Conservation (phyloP, 2,329 filamentous ascomycete genomes). For the Zymoseptoria pseudotritici region DNA sequence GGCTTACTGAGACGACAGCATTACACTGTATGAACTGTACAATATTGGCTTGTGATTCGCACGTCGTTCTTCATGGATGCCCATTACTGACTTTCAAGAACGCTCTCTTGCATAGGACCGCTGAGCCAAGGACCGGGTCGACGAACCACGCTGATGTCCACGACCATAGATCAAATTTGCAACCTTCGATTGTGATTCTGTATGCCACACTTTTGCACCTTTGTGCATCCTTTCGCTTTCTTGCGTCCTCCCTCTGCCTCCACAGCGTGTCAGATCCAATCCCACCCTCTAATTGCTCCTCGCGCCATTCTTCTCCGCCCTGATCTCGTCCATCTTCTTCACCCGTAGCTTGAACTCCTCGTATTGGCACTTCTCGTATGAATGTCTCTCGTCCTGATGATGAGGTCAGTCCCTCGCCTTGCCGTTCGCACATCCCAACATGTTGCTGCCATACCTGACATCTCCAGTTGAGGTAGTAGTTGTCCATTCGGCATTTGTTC, state of each 20-base stretch:
- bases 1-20: neutral
- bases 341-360: conserved; percentile 98
- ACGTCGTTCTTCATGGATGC: neutral
- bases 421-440: neutral
- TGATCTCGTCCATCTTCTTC: conserved; percentile 95
- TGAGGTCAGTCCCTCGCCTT: neutral
- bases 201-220: neutral
- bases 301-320: conserved; percentile 73
- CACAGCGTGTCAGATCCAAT: neutral
- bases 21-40: neutral
- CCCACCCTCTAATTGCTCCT: conserved; percentile 63
- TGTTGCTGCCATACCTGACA: conserved; percentile 62
- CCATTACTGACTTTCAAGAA: neutral
- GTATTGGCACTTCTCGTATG: conserved; percentile 99
- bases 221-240: neutral
- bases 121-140: neutral
- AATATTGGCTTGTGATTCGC: neutral
- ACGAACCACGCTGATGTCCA: neutral
- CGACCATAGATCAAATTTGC: neutral
- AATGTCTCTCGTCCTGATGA: conserved; percentile 84
- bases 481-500: conserved; percentile 86
- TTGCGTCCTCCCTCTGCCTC: neutral
- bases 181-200: neutral
- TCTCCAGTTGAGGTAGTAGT: conserved; percentile 96
- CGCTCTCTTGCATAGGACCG: neutral